Conservation (phyloP, 2,329 filamentous ascomycete species). For the Verticillium longisporum region DNA sequence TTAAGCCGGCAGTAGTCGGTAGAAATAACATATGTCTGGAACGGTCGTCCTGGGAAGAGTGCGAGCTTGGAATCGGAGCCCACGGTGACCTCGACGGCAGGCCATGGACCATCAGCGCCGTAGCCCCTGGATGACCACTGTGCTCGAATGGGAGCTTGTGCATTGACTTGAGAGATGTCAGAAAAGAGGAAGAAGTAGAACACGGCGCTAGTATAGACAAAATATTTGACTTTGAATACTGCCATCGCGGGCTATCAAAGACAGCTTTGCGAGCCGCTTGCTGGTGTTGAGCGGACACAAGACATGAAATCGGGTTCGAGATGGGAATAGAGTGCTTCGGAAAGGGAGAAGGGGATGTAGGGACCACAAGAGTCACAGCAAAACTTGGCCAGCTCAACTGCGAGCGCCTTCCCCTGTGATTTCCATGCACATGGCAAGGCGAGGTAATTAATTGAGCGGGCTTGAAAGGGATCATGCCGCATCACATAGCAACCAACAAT, state of each 20-base stretch:
- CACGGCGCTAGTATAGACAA: neutral
- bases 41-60: constrained; percentile 22
- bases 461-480: neutral
- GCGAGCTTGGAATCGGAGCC: constrained; percentile 15
- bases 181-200: neutral
- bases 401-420: neutral
- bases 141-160: constrained; percentile 12
- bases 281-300: neutral
- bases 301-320: neutral
- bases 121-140: constrained; percentile 19
- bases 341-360: neutral
- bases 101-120: constrained; percentile 28
- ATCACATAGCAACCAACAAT: too few relatives aligned
- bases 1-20: constrained; percentile 21
- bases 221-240: neutral
- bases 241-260: neutral
- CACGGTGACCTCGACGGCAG: constrained; percentile 18
- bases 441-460: neutral
- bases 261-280: neutral
- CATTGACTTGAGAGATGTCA: neutral
- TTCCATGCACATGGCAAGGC: neutral
- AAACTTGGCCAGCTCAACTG: neutral
- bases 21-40: constrained; percentile 17
- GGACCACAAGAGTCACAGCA: neutral
- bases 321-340: neutral